Evolutionary conservation across 1,284 basidiomycete genomes (phyloP), one percentile per base, ranked within the genome.

Genomic region (Sporisorium sorghi): DNA sequence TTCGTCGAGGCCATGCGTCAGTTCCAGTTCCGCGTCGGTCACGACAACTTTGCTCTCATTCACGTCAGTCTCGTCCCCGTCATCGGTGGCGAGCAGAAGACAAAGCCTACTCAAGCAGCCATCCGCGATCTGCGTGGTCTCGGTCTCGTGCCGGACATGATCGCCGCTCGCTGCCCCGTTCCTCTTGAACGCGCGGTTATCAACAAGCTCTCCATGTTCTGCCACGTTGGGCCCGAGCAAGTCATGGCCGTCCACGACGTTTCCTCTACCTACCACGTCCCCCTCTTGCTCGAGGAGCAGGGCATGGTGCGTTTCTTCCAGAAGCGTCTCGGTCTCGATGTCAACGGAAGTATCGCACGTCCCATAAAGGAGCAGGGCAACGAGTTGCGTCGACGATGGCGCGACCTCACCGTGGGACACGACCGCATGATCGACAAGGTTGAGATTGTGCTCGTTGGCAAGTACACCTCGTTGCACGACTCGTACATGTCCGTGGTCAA

Each of bases 401-500:
- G 88, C 75, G 90, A 91, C 28, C 87, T 99, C 79, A 98, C 94
- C 15, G 87, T 90, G 73, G 88, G 93, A 19, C 92, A 94, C 85
- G 96, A 97, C 84, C 90, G 94, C 37, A 87, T 93, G n/a, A 95
- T 92, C 85, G 95, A 98, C 79, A 89, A 89, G 24, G 94, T 97
- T 40, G 90, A 90, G 49, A 93, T 99, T 69, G 94, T 93, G 21
- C 87, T 99, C 39, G 94, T 99, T 21, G 96, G 96, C 54, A 99
- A 99, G 86, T 99, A 99, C 87, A 98, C 94, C 7, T 91, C 94
- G 67, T 87, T 99, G 54, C 93, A 96, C 85, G 96, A 99, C 86
- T 97, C 94, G 37, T 99, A 99, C 86, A 98, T 98, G 93, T 94
- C 92, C 37, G 97, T 99, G 56, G 91, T 91, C 83, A 99, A 99